These are phyloP conservation scores for Trifolium pratense DNA, from an alignment of 306 rosid genomes.

Conservation along the genomic window DNA sequence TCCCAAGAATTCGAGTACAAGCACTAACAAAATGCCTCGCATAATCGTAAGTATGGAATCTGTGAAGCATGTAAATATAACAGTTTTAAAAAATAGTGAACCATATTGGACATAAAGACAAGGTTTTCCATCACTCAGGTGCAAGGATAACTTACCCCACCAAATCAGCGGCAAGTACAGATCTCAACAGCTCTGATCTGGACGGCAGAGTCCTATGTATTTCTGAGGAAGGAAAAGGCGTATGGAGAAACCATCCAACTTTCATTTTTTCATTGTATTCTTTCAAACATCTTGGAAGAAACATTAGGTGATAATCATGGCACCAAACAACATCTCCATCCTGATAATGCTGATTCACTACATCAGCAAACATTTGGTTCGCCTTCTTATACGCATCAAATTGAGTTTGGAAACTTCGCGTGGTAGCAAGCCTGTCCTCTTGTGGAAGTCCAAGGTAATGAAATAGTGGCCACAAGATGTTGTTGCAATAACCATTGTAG, in stretches of 20 bases:
- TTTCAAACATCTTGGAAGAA: slow-evolving; percentile 90
- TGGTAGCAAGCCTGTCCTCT: slow-evolving; percentile 95
- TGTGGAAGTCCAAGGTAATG: slow-evolving; percentile 97
- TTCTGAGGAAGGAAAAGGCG: slow-evolving; percentile 99
- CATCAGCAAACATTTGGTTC: slow-evolving; percentile 92
- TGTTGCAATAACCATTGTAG: slow-evolving; percentile 97
- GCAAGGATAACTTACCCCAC: slow-evolving; percentile 77
- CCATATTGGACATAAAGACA: background rate
- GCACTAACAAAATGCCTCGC: slow-evolving; percentile 99
- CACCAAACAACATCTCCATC: slow-evolving; percentile 98
- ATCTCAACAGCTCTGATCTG: slow-evolving; percentile 80
- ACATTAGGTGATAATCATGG: slow-evolving; percentile 97
- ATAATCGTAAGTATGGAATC: slow-evolving; percentile 96
- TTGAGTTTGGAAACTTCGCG: slow-evolving; percentile 90
- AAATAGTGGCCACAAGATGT: slow-evolving; percentile 95
- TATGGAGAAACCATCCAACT: slow-evolving; percentile 99
- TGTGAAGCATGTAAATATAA: slow-evolving; percentile 45
- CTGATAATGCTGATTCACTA: slow-evolving; percentile 79
- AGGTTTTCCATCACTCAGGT: background rate
- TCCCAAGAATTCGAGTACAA: slow-evolving; percentile 94
- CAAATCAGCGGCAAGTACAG: slow-evolving; percentile 94
- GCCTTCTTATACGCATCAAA: slow-evolving; percentile 95
- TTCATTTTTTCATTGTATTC: slow-evolving; percentile 76
- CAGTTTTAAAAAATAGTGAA: background rate
- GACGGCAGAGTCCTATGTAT: slow-evolving; percentile 93